Base-by-base conservation (phyloP, 2,329 filamentous ascomycete species). In the Colletotrichum sp. region DNA sequence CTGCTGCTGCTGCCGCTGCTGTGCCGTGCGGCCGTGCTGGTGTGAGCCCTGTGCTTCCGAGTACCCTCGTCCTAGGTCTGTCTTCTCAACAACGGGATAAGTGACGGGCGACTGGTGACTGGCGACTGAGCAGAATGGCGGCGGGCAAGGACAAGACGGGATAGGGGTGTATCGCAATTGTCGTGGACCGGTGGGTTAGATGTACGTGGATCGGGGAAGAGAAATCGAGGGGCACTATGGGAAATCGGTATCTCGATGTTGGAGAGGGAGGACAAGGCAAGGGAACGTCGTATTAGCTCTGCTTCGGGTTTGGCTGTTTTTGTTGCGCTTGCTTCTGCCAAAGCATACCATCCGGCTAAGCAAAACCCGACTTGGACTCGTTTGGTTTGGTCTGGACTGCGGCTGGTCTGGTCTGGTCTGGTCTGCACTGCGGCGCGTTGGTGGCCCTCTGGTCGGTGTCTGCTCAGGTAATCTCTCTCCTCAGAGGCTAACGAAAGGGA, bases 221-320 rank as follows among this genome's bases (percentile, higher is more conserved):
- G 71, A 65, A 56, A 77, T 77, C 76, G 76, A 73, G 43, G 34
- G 12, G 52, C 34, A 18, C 56, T 74, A 74, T 69, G 67, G 66
- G 67, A 73, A 74, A 77, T 77, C 74, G 75, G 71, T 55, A 71
- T 76, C 68, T 66, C 74, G 48, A 71, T 71, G 67, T 61, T 34
- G 32, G 32, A 43, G 52, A 66, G 60, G 32, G 52, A 30, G 43
- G 52, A 13, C 66, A 8, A 69, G 66, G 52, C 22, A 69, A 69
- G 68, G 58, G 68, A 56, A 65, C 60, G 68, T 65, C 68, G 56
- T 70, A 70, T 52, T 62, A 70, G 56, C 36, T 48, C 25, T 32
- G 52, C 6, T 28, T 39, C 48, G 66, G 66, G 13, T 64, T 22
- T n/a, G 28, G 48, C 30, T 27, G 65, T 67, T 55, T 55, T 39